Evolutionary conservation across 495 filamentous ascomycete species (phyloP).

Genomic region (Clavariopsis aquatica): DNA sequence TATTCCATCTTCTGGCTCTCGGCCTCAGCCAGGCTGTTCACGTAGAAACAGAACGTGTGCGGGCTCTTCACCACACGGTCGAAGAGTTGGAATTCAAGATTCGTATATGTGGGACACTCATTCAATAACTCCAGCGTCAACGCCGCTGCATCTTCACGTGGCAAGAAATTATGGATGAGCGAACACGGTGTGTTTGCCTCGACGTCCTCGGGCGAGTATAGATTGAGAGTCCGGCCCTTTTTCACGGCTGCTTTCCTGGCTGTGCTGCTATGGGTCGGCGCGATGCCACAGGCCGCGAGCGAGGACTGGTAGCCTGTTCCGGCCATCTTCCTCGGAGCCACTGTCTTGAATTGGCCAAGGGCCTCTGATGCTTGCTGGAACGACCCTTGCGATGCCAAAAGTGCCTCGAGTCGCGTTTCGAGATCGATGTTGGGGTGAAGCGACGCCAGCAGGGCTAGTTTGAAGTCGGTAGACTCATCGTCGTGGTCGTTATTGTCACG

Average conservation of each 20-base stretch:
- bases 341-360: slow-evolving; percentile 8
- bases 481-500: slow-evolving; percentile 37
- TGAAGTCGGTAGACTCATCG: slow-evolving; percentile 83
- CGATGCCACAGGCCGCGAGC: slow-evolving; percentile 35
- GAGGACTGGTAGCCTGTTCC: slow-evolving; percentile 41
- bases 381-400: slow-evolving; percentile 75
- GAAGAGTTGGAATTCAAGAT: slow-evolving; percentile 79
- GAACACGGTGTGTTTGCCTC: slow-evolving; percentile 81
- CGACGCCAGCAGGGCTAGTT: slow-evolving; percentile 79
- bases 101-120: slow-evolving; percentile 73
- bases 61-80: slow-evolving; percentile 78
- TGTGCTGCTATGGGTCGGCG: background rate
- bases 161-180: slow-evolving; percentile 88
- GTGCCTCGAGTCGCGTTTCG: slow-evolving; percentile 70
- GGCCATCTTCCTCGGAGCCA: slow-evolving; percentile 34
- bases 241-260: slow-evolving; percentile 56
- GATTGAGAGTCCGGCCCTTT: slow-evolving; percentile 78
- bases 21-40: slow-evolving; percentile 63
- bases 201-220: slow-evolving; percentile 78
- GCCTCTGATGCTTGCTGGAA: slow-evolving; percentile 60
- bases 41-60: slow-evolving; percentile 80
- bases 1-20: slow-evolving; percentile 72
- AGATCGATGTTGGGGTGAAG: slow-evolving; percentile 66
- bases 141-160: slow-evolving; percentile 64
- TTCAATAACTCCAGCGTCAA: slow-evolving; percentile 74